A percentile compares a stretch with the other conserved stretches of the same genome.
These are phyloP conservation scores for Saccharomycopsis javanensis DNA, from an alignment of 805 yeast genomes.

Conservation along the genomic window DNA sequence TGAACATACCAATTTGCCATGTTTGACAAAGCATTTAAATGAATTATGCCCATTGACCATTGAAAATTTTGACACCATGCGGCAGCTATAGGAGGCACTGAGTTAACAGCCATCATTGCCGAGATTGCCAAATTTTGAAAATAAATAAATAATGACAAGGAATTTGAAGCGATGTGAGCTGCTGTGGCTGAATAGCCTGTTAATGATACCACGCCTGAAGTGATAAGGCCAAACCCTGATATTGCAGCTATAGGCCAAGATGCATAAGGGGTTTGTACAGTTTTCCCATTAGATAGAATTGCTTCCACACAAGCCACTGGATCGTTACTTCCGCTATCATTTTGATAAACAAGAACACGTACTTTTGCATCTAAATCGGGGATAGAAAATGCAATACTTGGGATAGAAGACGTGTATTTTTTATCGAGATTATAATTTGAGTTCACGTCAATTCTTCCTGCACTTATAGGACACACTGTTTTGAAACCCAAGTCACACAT, in stretches of 20 bases:
- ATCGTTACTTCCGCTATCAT: slow-evolving; percentile 32
- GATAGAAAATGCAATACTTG: slow-evolving; percentile 76
- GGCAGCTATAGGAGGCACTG: slow-evolving; percentile 93
- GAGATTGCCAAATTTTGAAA: slow-evolving; percentile 90
- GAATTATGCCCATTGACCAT: slow-evolving; percentile 92
- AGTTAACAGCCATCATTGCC: slow-evolving; percentile 89
- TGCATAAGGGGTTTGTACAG: slow-evolving; percentile 86
- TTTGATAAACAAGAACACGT: slow-evolving; percentile 51
- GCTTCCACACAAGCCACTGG: slow-evolving; percentile 92
- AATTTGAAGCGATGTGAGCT: slow-evolving; percentile 94
- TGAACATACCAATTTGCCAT: slow-evolving; percentile 92
- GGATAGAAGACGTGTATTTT: slow-evolving; percentile 44
- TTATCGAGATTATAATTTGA: slow-evolving; percentile 36
- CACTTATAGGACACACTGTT: slow-evolving; percentile 69
- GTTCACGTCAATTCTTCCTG: slow-evolving; percentile 75
- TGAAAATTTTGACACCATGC: slow-evolving; percentile 96
- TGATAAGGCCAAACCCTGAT: slow-evolving; percentile 76
- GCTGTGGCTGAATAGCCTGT: slow-evolving; percentile 89
- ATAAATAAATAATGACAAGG: slow-evolving; percentile 83
- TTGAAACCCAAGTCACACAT: slow-evolving; percentile 54
- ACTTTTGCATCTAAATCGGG: slow-evolving; percentile 95
- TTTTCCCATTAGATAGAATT: slow-evolving; percentile 72
- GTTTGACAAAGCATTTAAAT: slow-evolving; percentile 63
- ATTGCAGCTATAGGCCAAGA: slow-evolving; percentile 95
- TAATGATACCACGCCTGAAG: slow-evolving; percentile 80